Evolutionary conservation across 106 monocot genomes (phyloP).

Genomic region (Phalaenopsis aphrodite): DNA sequence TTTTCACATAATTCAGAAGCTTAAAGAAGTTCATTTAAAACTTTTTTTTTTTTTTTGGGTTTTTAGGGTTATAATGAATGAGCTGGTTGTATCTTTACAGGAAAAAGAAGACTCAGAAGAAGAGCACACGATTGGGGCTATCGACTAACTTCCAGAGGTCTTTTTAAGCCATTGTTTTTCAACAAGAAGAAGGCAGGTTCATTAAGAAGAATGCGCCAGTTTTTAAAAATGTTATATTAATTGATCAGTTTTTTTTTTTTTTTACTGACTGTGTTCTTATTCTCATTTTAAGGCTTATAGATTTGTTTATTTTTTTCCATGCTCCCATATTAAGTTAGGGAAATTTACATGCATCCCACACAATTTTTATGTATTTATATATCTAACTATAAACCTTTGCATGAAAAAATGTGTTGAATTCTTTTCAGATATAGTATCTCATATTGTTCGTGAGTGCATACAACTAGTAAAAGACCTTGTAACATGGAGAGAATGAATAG

Average conservation of each 20-base stretch:
- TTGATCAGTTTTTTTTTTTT: neutral
- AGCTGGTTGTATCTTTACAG: constrained; percentile 26
- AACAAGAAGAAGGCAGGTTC: constrained; percentile 41
- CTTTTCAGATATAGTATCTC: too few species aligned
- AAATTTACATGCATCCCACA: too few species aligned
- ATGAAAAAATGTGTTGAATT: too few species aligned
- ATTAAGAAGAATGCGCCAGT: constrained; percentile 17
- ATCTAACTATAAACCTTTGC: too few species aligned
- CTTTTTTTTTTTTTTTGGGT: neutral
- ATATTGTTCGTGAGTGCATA: too few species aligned
- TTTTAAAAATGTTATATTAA: constrained; percentile 6
- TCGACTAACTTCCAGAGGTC: constrained; percentile 41
- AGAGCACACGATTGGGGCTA: constrained; percentile 10
- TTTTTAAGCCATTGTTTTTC: constrained; percentile 42
- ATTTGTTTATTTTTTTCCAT: neutral
- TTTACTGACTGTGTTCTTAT: neutral
- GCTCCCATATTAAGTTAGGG: neutral
- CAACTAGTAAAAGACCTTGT: too few species aligned
- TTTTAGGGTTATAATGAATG: neutral
- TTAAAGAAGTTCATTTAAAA: neutral
- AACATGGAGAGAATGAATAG: too few species aligned
- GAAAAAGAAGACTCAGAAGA: constrained; percentile 28
- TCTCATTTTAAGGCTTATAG: neutral
- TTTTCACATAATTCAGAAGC: neutral
- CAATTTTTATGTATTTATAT: too few species aligned